These are phyloP conservation scores for Chrysochromulina tobinii DNA, from an alignment of 78 protist species.

Conservation along the genomic window DNA sequence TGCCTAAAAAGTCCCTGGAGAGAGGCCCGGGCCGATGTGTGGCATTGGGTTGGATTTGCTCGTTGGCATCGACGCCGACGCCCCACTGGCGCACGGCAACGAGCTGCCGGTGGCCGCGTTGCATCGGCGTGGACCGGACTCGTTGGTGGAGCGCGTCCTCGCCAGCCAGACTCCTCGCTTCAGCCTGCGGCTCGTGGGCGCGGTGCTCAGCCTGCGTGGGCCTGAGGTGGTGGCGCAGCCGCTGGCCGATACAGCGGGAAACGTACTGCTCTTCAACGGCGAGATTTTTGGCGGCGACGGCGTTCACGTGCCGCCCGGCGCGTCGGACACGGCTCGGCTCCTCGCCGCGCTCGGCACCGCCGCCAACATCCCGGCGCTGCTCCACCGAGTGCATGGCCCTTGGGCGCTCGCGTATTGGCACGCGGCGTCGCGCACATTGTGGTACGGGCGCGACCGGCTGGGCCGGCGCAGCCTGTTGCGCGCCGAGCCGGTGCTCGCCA, in stretches of 20 bases:
- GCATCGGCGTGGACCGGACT: too few relatives aligned
- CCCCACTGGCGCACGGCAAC: too few relatives aligned
- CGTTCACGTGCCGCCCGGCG: neutral
- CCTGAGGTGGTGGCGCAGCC: neutral
- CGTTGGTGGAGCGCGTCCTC: too few relatives aligned
- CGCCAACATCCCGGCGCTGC: neutral
- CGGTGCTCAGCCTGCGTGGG: constrained; percentile 26
- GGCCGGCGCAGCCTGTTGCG: constrained; percentile 36
- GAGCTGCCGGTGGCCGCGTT: too few relatives aligned
- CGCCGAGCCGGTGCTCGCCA: neutral
- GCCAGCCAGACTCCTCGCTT: neutral
- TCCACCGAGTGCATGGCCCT: neutral
- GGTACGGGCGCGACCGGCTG: constrained; percentile 31
- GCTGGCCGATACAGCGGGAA: neutral
- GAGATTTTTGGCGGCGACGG: constrained; percentile 10
- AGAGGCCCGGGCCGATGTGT: too few relatives aligned
- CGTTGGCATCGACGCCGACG: too few relatives aligned
- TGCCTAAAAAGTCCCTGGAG: too few relatives aligned
- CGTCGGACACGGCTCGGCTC: neutral
- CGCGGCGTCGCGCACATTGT: neutral
- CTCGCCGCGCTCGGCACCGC: neutral
- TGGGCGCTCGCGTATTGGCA: constrained; percentile 30
- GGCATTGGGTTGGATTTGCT: too few relatives aligned
- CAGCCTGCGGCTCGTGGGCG: neutral
- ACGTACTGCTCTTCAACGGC: constrained; percentile 32